These are phyloP conservation scores for Laetiporus sulphureus DNA, from an alignment of 1,284 basidiomycete species.

Conservation along the genomic window DNA sequence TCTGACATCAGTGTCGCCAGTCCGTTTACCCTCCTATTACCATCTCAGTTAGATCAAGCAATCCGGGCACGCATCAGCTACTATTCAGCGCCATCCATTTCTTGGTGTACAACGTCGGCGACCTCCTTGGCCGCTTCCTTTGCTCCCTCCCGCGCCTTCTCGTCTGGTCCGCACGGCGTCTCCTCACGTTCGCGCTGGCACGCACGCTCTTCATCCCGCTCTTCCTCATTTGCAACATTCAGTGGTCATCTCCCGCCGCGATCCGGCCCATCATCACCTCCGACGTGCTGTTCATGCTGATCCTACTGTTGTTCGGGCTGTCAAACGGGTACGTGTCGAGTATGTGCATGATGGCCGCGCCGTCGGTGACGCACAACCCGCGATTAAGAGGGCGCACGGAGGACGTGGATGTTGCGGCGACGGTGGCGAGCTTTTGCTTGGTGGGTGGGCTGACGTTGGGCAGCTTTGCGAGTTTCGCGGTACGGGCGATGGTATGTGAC, in stretches of 20 bases:
- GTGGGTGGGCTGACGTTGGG: slow-evolving; percentile 73
- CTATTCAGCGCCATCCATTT: slow-evolving; percentile 70
- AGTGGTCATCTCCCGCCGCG: slow-evolving; percentile 32
- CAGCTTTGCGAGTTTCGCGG: slow-evolving; percentile 73
- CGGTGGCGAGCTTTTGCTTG: slow-evolving; percentile 72
- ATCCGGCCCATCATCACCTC: slow-evolving; percentile 55
- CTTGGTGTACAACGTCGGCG: slow-evolving; percentile 70
- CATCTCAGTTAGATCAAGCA: slow-evolving; percentile 62
- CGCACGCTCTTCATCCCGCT: slow-evolving; percentile 79
- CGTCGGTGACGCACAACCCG: slow-evolving; percentile 68
- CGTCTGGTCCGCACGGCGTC: slow-evolving; percentile 58
- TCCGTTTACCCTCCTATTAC: slow-evolving; percentile 85
- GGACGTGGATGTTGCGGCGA: slow-evolving; percentile 81
- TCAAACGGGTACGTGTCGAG: slow-evolving; percentile 74
- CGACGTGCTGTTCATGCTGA: slow-evolving; percentile 67
- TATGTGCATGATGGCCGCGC: slow-evolving; percentile 64
- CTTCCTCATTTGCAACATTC: slow-evolving; percentile 80
- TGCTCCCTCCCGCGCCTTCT: slow-evolving; percentile 62
- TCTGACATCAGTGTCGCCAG: slow-evolving; percentile 33
- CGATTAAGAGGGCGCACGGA: slow-evolving; percentile 53
- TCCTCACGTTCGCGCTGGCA: slow-evolving; percentile 57
- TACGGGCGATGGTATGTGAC: slow-evolving; percentile 56
- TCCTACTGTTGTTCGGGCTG: slow-evolving; percentile 67
- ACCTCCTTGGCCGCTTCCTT: slow-evolving; percentile 70
- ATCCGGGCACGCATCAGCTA: slow-evolving; percentile 50